A percentile compares a stretch with the other conserved stretches of the same genome.
Evolutionary conservation across 768 basidiomycete genomes (phyloP).

Genomic region (Cyclocybe cylindracea): DNA sequence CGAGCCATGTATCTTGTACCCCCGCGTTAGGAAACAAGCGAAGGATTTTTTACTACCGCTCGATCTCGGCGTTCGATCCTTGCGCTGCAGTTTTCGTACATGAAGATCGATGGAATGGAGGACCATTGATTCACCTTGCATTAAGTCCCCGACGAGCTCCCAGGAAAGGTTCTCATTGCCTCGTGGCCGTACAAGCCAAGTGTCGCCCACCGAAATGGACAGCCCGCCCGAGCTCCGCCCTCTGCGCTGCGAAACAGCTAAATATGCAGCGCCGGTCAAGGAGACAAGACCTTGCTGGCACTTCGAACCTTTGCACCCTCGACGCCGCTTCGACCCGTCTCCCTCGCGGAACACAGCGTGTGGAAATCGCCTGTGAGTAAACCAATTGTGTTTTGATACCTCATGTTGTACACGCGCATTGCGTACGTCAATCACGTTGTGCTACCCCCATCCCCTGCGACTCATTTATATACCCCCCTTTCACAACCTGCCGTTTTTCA

Average conservation of each 20-base stretch:
- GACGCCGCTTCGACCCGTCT: conserved; percentile 9
- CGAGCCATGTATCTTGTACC: conserved; percentile 6
- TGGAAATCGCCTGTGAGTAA: conserved; percentile 40
- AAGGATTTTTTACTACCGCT: conserved; percentile 1
- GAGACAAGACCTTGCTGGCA: conserved; percentile 14
- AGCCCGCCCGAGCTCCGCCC: conserved; percentile 13
- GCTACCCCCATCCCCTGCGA: conserved; percentile 14
- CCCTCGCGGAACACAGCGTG: conserved; percentile 38
- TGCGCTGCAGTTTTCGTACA: conserved; percentile 17
- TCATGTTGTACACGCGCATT: conserved; percentile 77
- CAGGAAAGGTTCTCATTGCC: conserved; percentile 16
- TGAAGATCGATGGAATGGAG: conserved; percentile 30
- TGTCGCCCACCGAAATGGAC: conserved; percentile 11
- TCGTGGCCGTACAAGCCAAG: conserved; percentile 21
- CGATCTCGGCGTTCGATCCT: conserved; percentile 17
- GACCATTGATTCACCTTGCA: conserved; percentile 22
- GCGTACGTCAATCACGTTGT: conserved; percentile 44
- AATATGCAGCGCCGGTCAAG: conserved; percentile 13
- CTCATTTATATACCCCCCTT: conserved; percentile 21
- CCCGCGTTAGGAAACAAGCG: conserved; percentile 11
- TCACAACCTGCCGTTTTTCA: conserved; percentile 29
- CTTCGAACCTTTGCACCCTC: conserved; percentile 10
- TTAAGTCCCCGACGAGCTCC: conserved; percentile 18
- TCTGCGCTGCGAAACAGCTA: conserved; percentile 18
- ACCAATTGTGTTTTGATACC: conserved; percentile 54